Conservation (phyloP, 2,329 filamentous ascomycete genomes). For the Bipolaris cookei region DNA sequence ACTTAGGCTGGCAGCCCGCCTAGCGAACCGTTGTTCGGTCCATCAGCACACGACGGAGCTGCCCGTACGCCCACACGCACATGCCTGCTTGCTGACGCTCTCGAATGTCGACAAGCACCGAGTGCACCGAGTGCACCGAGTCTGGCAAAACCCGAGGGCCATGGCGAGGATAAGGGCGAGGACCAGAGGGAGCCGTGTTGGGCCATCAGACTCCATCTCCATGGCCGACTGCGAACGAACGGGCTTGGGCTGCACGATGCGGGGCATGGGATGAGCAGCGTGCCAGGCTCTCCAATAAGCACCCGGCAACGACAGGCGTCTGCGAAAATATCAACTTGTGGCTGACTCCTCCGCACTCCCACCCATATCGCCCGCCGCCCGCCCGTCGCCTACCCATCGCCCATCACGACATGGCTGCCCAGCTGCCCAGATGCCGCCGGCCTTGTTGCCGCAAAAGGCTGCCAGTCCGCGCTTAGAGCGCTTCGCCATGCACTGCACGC, state of each 20-base stretch:
- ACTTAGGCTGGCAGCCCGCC: slow-evolving; percentile 11
- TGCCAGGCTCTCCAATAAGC: slow-evolving; percentile 16
- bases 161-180: slow-evolving; percentile 15
- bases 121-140: no score
- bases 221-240: slow-evolving; percentile 2
- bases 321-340: slow-evolving; percentile 16
- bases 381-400: no score
- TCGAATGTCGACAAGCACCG: no score
- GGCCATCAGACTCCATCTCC: slow-evolving; percentile 20
- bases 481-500: slow-evolving; percentile 19
- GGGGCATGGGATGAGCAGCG: slow-evolving; percentile 16
- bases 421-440: slow-evolving; percentile 21
- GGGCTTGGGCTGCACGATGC: slow-evolving; percentile 17
- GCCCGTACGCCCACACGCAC: slow-evolving; percentile 13
- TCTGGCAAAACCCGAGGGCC: no score
- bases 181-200: slow-evolving; percentile 31
- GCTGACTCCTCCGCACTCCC: slow-evolving; percentile 13
- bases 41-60: slow-evolving; percentile 12
- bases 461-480: slow-evolving; percentile 41
- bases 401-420: slow-evolving; percentile 6
- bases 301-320: slow-evolving; percentile 2
- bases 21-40: slow-evolving; percentile 20
- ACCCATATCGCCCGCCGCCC: no score
- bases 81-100: not conserved
- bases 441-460: slow-evolving; percentile 38